These are phyloP conservation scores for Exophiala mesophila DNA, from an alignment of 2,329 filamentous ascomycete species.

Conservation along the genomic window DNA sequence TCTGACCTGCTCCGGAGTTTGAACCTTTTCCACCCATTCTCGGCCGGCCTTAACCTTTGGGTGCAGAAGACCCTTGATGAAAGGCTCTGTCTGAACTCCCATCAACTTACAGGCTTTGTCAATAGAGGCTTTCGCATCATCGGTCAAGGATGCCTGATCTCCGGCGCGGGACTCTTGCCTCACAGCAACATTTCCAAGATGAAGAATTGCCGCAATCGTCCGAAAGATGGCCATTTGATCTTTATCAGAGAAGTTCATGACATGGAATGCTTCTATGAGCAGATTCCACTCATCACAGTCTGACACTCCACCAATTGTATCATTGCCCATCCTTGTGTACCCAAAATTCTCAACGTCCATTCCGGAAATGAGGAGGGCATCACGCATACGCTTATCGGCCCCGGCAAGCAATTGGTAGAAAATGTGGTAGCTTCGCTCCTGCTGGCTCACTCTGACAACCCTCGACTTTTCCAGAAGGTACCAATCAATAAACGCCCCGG, in stretches of 20 bases:
- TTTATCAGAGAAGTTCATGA: conserved; percentile 87
- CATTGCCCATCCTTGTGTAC: conserved; percentile 87
- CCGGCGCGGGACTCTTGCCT: conserved; percentile 84
- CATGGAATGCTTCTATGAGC: conserved; percentile 82
- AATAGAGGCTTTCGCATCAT: conserved; percentile 69
- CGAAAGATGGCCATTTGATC: conserved; percentile 79
- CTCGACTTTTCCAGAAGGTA: conserved; percentile 97
- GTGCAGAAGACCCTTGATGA: conserved; percentile 82
- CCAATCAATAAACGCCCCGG: conserved; percentile 97
- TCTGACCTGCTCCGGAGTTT: conserved; percentile 93
- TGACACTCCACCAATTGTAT: conserved; percentile 83
- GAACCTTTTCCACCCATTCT: conserved; percentile 98
- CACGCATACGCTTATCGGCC: conserved; percentile 66
- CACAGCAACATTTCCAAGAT: conserved; percentile 86
- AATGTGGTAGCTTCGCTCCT: conserved; percentile 93
- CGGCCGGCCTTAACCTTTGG: conserved; percentile 91
- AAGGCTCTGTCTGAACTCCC: conserved; percentile 77
- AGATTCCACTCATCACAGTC: conserved; percentile 86
- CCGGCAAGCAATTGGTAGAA: conserved; percentile 95
- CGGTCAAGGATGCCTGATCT: conserved; percentile 79
- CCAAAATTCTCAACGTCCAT: conserved; percentile 80
- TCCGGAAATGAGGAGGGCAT: conserved; percentile 69
- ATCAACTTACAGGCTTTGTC: conserved; percentile 76
- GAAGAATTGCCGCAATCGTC: conserved; percentile 85
- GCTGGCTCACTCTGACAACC: conserved; percentile 79